Evolutionary conservation across 306 rosid genomes (phyloP).

Genomic region (Acacia melanoxylon): DNA sequence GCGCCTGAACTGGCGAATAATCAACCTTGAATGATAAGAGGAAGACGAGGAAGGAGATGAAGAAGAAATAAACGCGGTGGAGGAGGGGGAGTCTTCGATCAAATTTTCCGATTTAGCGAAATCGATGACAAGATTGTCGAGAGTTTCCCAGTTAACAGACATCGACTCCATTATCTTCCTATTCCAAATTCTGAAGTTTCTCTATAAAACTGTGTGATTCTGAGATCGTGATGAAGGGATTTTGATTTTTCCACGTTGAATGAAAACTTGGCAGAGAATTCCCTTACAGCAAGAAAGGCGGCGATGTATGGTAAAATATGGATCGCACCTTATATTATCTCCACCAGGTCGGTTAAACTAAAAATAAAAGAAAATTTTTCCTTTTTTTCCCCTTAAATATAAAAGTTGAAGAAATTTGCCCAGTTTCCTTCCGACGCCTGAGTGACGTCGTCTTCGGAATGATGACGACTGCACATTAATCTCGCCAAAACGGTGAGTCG

Average conservation of each 20-base stretch:
- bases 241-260: slow-evolving; percentile 17
- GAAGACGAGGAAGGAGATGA: slow-evolving; percentile 72
- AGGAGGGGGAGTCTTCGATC: slow-evolving; percentile 51
- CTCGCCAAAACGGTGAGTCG: background rate
- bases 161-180: slow-evolving; percentile 60
- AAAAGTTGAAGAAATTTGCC: background rate
- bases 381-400: background rate
- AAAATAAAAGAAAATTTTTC: background rate
- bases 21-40: slow-evolving; percentile 75
- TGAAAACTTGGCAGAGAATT: background rate
- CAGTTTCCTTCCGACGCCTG: background rate
- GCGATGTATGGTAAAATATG: slow-evolving; percentile 43
- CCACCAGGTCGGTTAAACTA: slow-evolving; percentile 26
- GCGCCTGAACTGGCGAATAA: slow-evolving; percentile 84
- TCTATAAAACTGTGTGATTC: slow-evolving; percentile 17
- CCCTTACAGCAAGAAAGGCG: slow-evolving; percentile 45
- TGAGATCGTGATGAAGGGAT: slow-evolving; percentile 5
- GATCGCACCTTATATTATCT: slow-evolving; percentile 18
- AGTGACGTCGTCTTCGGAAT: background rate
- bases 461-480: background rate
- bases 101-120: slow-evolving; percentile 94
- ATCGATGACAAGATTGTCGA: slow-evolving; percentile 76
- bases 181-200: slow-evolving; percentile 7
- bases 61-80: slow-evolving; percentile 45
- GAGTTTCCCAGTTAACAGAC: slow-evolving; percentile 93